These are phyloP conservation scores for Clonostachys sp. DNA, from an alignment of 2,329 filamentous ascomycete species.

Conservation along the genomic window DNA sequence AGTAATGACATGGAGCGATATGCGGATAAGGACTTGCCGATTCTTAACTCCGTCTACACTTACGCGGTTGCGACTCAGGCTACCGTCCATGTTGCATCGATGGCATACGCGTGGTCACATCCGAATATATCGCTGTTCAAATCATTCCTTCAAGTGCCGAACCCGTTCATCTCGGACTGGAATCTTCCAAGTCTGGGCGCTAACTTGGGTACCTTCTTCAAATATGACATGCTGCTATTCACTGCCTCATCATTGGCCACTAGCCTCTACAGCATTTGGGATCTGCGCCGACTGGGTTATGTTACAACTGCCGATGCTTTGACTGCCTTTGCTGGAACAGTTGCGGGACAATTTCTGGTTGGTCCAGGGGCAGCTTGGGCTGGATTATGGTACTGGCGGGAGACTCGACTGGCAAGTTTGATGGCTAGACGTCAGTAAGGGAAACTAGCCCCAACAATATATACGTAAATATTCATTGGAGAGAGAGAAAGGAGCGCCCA, in stretches of 20 bases:
- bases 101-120: not conserved
- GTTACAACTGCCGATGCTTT: not conserved
- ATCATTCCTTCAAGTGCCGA: not conserved
- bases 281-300: not conserved
- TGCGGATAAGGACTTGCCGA: not conserved
- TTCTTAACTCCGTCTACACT: not conserved
- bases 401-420: not conserved
- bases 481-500: no score
- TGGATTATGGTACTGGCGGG: constrained; percentile 1
- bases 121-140: not conserved
- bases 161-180: not conserved
- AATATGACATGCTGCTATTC: not conserved
- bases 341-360: not conserved
- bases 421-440: no score
- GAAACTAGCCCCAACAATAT: no score
- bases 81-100: not conserved
- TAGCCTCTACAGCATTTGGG: not conserved
- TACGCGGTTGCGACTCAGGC: not conserved
- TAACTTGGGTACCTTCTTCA: not conserved
- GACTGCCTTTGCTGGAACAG: not conserved
- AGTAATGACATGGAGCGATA: not conserved
- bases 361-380: not conserved
- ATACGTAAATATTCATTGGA: no score
- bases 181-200: not conserved
- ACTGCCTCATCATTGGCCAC: not conserved